Base-by-base conservation (phyloP, 2,329 filamentous ascomycete species). In the Verruconis gallopava region DNA sequence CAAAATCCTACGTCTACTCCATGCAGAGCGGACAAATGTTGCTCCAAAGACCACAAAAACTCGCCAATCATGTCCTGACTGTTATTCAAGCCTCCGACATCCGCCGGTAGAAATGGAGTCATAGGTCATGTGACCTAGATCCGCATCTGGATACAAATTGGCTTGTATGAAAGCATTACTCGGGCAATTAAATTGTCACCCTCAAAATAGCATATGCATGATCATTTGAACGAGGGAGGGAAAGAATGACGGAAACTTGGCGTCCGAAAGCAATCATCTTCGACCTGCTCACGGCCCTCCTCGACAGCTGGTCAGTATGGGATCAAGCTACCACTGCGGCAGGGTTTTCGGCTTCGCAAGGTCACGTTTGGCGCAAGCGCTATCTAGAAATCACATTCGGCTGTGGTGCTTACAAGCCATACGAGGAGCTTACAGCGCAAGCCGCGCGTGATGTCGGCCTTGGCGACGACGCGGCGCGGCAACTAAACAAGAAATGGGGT, bases 281-380 rank as follows among this genome's bases (percentile, higher is more conserved):
- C 21, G 61, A 65, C 44, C 59, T 65, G 20, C 56, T 65, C 18
- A 65, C 62, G 1, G 61, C 51, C 12, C 56, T 65, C 0, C 47
- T 62, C 4, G 55, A 65, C 49, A 63, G 59, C 2, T 64, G 61
- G 62, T 54, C 48, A 12, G 46, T 64, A 5, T 65, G 62, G 62
- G 47, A 15, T 50, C 43, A 40, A 36, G 47, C 28, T 13, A 36
- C 13, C 20, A 20, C 15, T 14, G n/a, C n/a, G n/a, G n/a, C n/a
- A n/a, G n/a, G n/a, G n/a, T n/a, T n/a, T n/a, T n/a, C n/a, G n/a
- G n/a, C n/a, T n/a, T n/a, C n/a, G n/a, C n/a, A n/a, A n/a, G n/a
- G n/a, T n/a, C n/a, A n/a, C n/a, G n/a, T n/a, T n/a, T 65, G 61
- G 63, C 61, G 62, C 9, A 48, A 49, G 2, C 56, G 55, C 3